These are phyloP conservation scores for Russula ochroleuca DNA, from an alignment of 768 basidiomycete genomes.

Conservation along the genomic window DNA sequence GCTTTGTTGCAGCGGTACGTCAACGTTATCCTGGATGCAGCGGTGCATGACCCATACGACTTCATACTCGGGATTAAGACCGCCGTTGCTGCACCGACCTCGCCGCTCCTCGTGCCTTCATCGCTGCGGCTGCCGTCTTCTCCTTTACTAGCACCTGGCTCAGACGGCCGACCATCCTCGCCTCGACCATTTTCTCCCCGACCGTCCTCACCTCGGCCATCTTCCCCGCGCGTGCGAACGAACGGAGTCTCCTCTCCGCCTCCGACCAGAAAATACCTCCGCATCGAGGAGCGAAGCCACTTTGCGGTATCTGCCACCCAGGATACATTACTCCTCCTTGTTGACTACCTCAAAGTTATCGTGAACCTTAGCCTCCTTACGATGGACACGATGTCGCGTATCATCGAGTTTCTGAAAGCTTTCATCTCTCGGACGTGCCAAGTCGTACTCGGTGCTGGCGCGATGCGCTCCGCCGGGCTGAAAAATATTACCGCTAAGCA, in stretches of 20 bases:
- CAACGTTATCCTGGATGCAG: constrained; percentile 71
- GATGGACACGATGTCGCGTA: constrained; percentile 87
- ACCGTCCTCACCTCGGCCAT: constrained; percentile 16
- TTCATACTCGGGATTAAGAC: constrained; percentile 41
- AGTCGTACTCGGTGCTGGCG: constrained; percentile 95
- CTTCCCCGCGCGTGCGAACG: constrained; percentile 25
- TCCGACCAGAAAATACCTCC: constrained; percentile 44
- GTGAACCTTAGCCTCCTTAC: constrained; percentile 85
- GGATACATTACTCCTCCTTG: constrained; percentile 62
- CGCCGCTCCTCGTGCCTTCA: constrained; percentile 30
- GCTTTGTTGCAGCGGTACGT: constrained; percentile 60
- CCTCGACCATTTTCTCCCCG: constrained; percentile 24
- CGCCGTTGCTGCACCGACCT: constrained; percentile 30
- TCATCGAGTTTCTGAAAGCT: constrained; percentile 94
- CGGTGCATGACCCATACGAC: constrained; percentile 75
- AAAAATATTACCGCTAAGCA: constrained; percentile 99
- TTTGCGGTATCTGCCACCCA: constrained; percentile 84
- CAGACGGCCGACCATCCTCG: constrained; percentile 20
- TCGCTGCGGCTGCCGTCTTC: constrained; percentile 32
- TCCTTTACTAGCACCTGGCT: constrained; percentile 28
- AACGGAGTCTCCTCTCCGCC: constrained; percentile 25
- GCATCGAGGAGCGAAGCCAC: constrained; percentile 72
- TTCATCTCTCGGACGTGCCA: constrained; percentile 99
- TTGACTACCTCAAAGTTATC: constrained; percentile 85
- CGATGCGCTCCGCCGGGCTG: constrained; percentile 98